Evolutionary conservation across 306 rosid genomes (phyloP).

Genomic region (Delonix regia): DNA sequence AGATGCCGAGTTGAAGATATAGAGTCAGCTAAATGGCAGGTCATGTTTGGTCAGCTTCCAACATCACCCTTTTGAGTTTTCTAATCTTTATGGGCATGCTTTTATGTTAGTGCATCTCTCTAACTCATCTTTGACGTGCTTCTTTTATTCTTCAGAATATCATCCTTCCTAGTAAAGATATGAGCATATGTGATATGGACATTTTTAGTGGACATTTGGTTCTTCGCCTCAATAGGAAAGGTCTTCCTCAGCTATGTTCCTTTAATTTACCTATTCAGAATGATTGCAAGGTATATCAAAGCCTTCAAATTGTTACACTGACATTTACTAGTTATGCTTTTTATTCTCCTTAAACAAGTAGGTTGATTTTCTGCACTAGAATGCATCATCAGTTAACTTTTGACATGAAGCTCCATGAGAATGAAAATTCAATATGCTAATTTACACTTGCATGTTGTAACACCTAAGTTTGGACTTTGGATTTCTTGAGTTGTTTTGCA

Average conservation of each 20-base stretch:
- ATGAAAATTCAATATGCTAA: not conserved
- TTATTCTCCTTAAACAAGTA: conserved; percentile 14
- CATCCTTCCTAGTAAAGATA: conserved; percentile 67
- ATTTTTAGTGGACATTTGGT: conserved; percentile 80
- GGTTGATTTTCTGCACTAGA: conserved; percentile 24
- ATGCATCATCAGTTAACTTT: conserved; percentile 13
- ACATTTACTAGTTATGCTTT: not conserved
- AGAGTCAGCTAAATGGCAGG: conserved; percentile 69
- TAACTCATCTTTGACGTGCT: conserved; percentile 35
- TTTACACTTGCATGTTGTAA: conserved; percentile 4
- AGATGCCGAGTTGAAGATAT: conserved; percentile 65
- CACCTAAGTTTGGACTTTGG: conserved; percentile 30
- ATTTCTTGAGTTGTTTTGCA: conserved; percentile 47
- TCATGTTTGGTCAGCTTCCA: conserved; percentile 40
- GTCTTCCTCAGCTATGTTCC: conserved; percentile 70
- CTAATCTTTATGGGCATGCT: conserved; percentile 2
- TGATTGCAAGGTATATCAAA: conserved; percentile 59
- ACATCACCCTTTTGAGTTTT: conserved; percentile 16
- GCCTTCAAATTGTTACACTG: not conserved
- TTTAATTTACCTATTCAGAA: conserved; percentile 61
- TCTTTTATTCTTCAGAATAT: conserved; percentile 59
- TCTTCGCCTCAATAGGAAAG: conserved; percentile 73
- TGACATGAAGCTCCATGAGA: not conserved
- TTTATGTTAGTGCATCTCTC: conserved; percentile 27
- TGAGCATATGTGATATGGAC: conserved; percentile 80